These are phyloP conservation scores for Houttuynia cordata DNA, from an alignment of 164 flowering plant species.

Conservation along the genomic window DNA sequence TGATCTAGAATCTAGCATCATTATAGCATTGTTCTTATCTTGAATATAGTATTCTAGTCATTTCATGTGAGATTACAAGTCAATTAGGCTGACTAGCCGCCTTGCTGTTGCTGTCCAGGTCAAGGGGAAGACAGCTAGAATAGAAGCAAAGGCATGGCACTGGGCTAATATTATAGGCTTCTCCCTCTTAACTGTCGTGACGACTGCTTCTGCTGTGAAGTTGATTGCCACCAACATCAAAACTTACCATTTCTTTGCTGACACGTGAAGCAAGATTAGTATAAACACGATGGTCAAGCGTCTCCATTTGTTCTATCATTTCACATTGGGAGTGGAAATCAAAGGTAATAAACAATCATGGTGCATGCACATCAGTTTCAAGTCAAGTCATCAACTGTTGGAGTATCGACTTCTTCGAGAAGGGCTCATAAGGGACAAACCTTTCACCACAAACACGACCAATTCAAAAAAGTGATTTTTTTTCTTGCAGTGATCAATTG, in stretches of 20 bases:
- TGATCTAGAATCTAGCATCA: too few species aligned
- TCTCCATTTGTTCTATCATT: too few species aligned
- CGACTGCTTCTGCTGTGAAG: conserved; percentile 7
- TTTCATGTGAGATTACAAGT: not conserved
- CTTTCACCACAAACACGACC: too few species aligned
- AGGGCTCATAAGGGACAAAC: too few species aligned
- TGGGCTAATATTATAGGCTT: conserved; percentile 8
- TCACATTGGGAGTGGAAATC: too few species aligned
- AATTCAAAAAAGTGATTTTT: too few species aligned
- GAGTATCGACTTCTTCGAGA: too few species aligned
- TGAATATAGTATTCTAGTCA: not conserved
- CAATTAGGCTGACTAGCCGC: not conserved
- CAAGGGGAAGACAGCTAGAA: conserved; percentile 6
- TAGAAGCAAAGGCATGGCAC: conserved; percentile 7
- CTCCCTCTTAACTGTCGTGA: conserved; percentile 7
- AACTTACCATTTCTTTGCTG: conserved; percentile 9
- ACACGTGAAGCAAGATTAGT: conserved; percentile 1
- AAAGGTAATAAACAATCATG: too few species aligned
- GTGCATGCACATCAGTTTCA: too few species aligned
- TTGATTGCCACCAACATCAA: conserved; percentile 7
- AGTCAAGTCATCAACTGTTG: too few species aligned
- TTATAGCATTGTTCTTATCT: not conserved
- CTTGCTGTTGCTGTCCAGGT: conserved; percentile 1
- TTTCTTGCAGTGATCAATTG: too few species aligned
- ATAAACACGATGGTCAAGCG: too few species aligned